Conservation (phyloP, 108 stramenopile species). For the Nitzschia palea region DNA sequence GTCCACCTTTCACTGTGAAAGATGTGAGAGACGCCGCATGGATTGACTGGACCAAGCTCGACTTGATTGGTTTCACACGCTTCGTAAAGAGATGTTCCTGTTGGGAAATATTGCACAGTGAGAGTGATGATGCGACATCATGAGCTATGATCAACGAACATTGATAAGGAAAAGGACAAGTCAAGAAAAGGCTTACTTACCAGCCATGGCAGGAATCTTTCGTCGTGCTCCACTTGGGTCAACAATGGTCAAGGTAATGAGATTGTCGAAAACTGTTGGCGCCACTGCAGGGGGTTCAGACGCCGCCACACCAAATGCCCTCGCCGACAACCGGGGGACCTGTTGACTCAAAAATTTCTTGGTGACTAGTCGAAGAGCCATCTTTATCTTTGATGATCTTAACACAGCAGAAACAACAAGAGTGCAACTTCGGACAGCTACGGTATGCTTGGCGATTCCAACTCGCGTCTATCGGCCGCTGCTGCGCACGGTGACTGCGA, state of each 20-base stretch:
- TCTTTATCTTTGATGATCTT: slow-evolving; percentile 4
- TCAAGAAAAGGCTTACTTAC: too few species aligned
- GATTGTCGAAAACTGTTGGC: slow-evolving; percentile 73
- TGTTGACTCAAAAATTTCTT: slow-evolving; percentile 14
- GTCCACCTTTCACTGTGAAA: slow-evolving; percentile 68
- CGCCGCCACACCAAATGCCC: slow-evolving; percentile 37
- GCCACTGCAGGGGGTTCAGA: slow-evolving; percentile 29
- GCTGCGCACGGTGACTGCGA: too few species aligned
- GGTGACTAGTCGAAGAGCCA: slow-evolving; percentile 32
- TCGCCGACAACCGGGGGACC: slow-evolving; percentile 8
- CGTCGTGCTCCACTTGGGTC: slow-evolving; percentile 84
- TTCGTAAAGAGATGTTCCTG: slow-evolving; percentile 73
- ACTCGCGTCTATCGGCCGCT: too few species aligned
- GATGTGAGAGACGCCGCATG: slow-evolving; percentile 50
- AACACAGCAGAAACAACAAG: too few species aligned
- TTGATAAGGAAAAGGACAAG: neutral
- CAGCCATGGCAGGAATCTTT: slow-evolving; percentile 72
- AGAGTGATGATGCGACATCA: neutral
- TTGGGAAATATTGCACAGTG: neutral
- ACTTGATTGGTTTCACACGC: slow-evolving; percentile 77
- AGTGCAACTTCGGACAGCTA: too few species aligned
- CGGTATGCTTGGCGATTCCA: too few species aligned
- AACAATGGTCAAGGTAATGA: slow-evolving; percentile 78
- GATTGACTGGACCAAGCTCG: slow-evolving; percentile 74
- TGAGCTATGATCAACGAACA: too few species aligned